phyloP scores from a whole-genome alignment of 495 filamentous ascomycete genomes.

The Talaromyces nanjingensis region DNA sequence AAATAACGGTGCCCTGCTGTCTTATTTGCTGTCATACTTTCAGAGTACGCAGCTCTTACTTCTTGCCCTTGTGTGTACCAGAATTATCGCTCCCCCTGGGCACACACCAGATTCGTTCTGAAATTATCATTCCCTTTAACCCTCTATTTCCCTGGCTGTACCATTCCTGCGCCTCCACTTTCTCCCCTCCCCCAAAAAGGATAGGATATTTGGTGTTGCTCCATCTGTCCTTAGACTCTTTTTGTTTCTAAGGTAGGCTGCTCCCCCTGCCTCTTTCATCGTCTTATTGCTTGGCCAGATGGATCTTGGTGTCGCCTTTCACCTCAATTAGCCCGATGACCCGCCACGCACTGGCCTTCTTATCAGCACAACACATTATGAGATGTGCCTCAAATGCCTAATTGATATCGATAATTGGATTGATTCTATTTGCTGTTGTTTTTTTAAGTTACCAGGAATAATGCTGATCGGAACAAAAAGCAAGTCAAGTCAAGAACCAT shows the following conservation, averaged over 20 bases:
- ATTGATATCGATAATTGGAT: background rate
- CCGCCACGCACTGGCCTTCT: conserved; percentile 6
- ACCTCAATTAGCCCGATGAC: background rate
- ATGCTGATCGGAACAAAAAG: conserved; percentile 6
- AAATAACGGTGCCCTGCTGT: background rate
- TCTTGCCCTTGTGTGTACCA: background rate
- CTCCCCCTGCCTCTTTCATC: conserved; percentile 2
- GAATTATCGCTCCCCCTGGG: background rate
- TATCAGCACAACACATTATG: conserved; percentile 1
- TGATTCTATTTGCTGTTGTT: background rate
- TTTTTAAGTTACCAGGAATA: background rate
- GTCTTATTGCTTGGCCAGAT: background rate
- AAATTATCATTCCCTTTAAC: conserved; percentile 1
- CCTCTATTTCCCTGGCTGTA: background rate
- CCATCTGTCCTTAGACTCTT: background rate
- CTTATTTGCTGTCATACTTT: conserved; percentile 1
- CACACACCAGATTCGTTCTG: background rate
- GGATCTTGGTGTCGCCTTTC: background rate
- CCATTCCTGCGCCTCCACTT: conserved; percentile 15
- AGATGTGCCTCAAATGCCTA: background rate
- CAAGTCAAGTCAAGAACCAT: conserved; percentile 11
- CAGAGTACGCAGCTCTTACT: background rate
- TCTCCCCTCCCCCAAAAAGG: conserved; percentile 7
- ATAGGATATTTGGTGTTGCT: conserved; percentile 1
- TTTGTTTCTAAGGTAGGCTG: conserved; percentile 3